Percentiles rank a stretch among this genome's conserved stretches.
Evolutionary conservation across 208 protist genomes (phyloP).

Genomic region (Leptomonas pyrrhocoris): DNA sequence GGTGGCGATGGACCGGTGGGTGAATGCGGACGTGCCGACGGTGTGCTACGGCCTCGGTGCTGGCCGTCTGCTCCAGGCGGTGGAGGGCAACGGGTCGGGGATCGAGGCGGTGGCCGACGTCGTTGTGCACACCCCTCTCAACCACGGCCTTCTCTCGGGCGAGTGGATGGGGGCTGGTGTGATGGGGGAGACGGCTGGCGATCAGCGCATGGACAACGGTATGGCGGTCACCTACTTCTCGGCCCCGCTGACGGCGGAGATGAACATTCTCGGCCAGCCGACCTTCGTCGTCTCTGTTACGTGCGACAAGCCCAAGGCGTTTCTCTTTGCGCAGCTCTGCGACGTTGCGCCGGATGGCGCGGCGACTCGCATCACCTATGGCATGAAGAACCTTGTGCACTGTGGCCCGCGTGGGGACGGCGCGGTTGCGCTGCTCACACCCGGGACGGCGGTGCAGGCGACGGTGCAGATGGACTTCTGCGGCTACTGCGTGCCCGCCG

Average conservation of each 20-base stretch:
- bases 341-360: conserved; percentile 59
- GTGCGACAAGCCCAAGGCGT: conserved; percentile 59
- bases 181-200: conserved; percentile 54
- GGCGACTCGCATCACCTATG: conserved; percentile 62
- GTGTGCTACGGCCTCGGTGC: conserved; percentile 27
- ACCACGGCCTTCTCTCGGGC: conserved; percentile 57
- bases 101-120: conserved; percentile 4
- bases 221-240: conserved; percentile 55
- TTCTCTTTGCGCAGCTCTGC: conserved; percentile 69
- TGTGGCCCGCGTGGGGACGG: conserved; percentile 31
- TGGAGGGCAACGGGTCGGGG: neutral
- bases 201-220: conserved; percentile 75
- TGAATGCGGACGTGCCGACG: conserved; percentile 31
- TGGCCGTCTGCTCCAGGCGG: conserved; percentile 12
- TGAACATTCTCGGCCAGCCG: conserved; percentile 52
- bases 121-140: conserved; percentile 62
- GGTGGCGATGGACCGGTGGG: conserved; percentile 45
- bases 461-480: conserved; percentile 64
- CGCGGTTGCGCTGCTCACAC: conserved; percentile 33
- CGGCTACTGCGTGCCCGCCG: conserved; percentile 54
- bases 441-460: conserved; percentile 28
- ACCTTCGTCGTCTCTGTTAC: conserved; percentile 48
- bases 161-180: conserved; percentile 74
- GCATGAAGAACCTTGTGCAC: conserved; percentile 60
- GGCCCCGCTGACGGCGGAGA: conserved; percentile 32